Base-by-base conservation (phyloP, 2,329 filamentous ascomycete species). In the Neofusicoccum cordaticola region DNA sequence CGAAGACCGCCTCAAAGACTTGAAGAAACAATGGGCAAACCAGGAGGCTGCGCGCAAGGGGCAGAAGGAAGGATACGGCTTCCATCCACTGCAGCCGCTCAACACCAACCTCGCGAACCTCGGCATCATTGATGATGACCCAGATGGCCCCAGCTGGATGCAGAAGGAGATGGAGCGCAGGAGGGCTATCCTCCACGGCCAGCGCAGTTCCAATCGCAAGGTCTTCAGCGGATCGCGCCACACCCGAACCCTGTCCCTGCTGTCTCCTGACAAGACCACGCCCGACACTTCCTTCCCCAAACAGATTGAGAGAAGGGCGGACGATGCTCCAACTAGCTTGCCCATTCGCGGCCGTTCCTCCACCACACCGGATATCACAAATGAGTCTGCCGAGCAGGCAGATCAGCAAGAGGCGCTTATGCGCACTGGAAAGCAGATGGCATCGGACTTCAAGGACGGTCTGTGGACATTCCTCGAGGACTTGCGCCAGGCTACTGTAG, bases 381-480 rank as follows among this genome's bases (percentile, higher is more conserved):
- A 71, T 34, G 64, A 76, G 13, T 67, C 71, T 4, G 71, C 70
- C 65, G 72, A 76, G 4, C 75, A 78, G 35, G 37, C 22, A 11
- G 50, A 56, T 3, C 50, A 47, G 58, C 71, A 73, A 34, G 77
- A 78, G 41, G 73, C 73, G 48, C 66, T 79, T 31, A 70, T 78
- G 37, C 75, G 75, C 63, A 77, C 77, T 7, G 76, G 82, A 66
- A 93, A 93, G 74, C 91, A 95, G 76, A 89, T 97, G 77, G 91
- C 93, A 15, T 90, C 91, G 66, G 95, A 97, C 77, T 88, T 99
- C 76, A 92, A 89, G 74, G 87, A 95, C 60, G 94, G 95, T 1
- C 80, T 99, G 56, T 93, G 91, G 87, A 97, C 92, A 1, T 99
- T 99, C 77, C 88, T 97, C 66, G 95, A 98, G 75, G 95, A 99